Conservation (phyloP, 2,329 filamentous ascomycete species). For the Trichoderma breve region DNA sequence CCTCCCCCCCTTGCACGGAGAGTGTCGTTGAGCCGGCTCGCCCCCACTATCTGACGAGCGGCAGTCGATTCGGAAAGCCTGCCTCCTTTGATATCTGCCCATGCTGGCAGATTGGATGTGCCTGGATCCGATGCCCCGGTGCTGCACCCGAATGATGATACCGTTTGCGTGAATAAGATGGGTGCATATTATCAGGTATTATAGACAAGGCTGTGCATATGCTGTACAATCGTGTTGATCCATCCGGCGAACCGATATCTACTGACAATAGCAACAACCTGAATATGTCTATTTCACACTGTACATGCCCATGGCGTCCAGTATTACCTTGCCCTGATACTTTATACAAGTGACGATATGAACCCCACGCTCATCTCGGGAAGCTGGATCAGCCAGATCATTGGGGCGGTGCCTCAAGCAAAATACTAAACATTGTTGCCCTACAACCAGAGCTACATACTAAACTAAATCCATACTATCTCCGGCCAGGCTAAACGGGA, state of each 20-base stretch:
- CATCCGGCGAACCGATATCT: no score
- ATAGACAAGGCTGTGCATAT: not conserved
- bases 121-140: not conserved
- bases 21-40: not conserved
- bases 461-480: not conserved
- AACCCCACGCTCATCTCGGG: not conserved
- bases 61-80: conserved; percentile 13
- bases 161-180: not conserved
- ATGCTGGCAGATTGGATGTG: not conserved
- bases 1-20: not conserved
- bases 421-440: not conserved
- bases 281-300: not conserved
- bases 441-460: not conserved
- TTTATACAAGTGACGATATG: not conserved
- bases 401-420: not conserved
- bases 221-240: not conserved
- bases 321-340: not conserved
- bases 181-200: not conserved
- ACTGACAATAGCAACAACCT: no score
- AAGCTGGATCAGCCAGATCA: not conserved
- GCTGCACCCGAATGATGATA: not conserved
- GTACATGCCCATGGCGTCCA: not conserved
- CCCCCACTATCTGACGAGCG: conserved; percentile 6
- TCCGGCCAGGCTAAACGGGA: not conserved
- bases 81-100: not conserved